phyloP scores from a whole-genome alignment of 116 monocot species.

The Thalassia testudinum region DNA sequence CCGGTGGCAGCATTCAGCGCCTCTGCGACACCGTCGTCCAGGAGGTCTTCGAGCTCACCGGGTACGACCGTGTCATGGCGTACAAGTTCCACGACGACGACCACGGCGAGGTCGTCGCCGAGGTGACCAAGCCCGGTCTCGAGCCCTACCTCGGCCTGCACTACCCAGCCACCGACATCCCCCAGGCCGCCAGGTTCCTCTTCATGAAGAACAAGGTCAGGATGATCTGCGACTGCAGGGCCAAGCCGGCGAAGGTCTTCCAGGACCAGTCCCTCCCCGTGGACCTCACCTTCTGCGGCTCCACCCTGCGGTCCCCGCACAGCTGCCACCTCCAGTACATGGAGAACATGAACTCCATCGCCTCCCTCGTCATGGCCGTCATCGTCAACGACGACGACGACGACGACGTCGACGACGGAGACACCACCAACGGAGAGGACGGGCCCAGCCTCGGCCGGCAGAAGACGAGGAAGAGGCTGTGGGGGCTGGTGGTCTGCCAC shows the following conservation, averaged over 20 bases:
- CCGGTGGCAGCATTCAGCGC: slow-evolving; percentile 61
- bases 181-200: slow-evolving; percentile 84
- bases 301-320: slow-evolving; percentile 73
- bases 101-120: slow-evolving; percentile 83
- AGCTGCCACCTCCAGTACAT: slow-evolving; percentile 89
- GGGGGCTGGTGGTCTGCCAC: slow-evolving; percentile 94
- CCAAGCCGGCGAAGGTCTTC: slow-evolving; percentile 50
- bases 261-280: slow-evolving; percentile 47
- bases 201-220: slow-evolving; percentile 95
- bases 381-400: slow-evolving; percentile 59
- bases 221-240: slow-evolving; percentile 84
- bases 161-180: slow-evolving; percentile 94
- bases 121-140: slow-evolving; percentile 47
- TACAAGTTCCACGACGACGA: slow-evolving; percentile 94
- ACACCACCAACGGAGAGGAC: too few species aligned
- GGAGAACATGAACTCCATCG: slow-evolving; percentile 84
- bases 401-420: slow-evolving; percentile 2
- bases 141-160: slow-evolving; percentile 86
- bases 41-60: slow-evolving; percentile 71
- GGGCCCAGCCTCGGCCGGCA: slow-evolving; percentile 24
- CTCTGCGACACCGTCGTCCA: slow-evolving; percentile 77
- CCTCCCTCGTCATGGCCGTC: slow-evolving; percentile 87
- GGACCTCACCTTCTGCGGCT: slow-evolving; percentile 56
- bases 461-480: slow-evolving; percentile 49
- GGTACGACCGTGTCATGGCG: slow-evolving; percentile 83